Base-by-base conservation (phyloP, 345 rosid genomes). In the Psidium friedrichsthalianum region DNA sequence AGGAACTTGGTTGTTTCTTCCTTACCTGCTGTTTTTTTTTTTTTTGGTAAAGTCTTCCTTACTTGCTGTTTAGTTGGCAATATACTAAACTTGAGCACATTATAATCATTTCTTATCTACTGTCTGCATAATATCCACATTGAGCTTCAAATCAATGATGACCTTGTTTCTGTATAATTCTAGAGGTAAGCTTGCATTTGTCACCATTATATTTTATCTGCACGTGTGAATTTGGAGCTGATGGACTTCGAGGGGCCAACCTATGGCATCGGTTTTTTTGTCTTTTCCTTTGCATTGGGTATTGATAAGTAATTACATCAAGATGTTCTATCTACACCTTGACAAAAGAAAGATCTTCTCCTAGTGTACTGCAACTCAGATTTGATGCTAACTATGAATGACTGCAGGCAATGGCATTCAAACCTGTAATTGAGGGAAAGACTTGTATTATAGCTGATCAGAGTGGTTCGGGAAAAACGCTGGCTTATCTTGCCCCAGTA, bases 401-500 rank as follows among this genome's bases (percentile, higher is more conserved):
- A 85, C 81, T 89, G 91, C 95, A 95, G 99, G 99, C 96, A 87
- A 88, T 93, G 95, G 94, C 98, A 88, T 97, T 97, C 92, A 51
- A 89, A 82, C 91, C 97, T 55, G 95, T 94, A 83, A 78, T 89
- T 69, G 92, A 91, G 82, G 96, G 99, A 85, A 95, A 93, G 88
- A 95, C 92, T 88, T 97, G 98, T 90, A 89, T 97, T 40, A 87
- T 97, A 90, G 98, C 99, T 82, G 99, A 97, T 88, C 99, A 97
- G 91, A 97, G 98, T 92, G 99, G 99, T 84, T 97, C 99, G 36
- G 98, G 99, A 74, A 95, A 97, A 93, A 97, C 99, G 49, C 85
- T 97, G 88, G 95, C 99, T 84, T 97, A 95, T 93, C 96, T 97
- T 58, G 84, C 92, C 24, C 99, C 98, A 81, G 84, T 93, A 51